Conservation (phyloP, 2,329 filamentous ascomycete species). For the Biscogniauxia sp. region DNA sequence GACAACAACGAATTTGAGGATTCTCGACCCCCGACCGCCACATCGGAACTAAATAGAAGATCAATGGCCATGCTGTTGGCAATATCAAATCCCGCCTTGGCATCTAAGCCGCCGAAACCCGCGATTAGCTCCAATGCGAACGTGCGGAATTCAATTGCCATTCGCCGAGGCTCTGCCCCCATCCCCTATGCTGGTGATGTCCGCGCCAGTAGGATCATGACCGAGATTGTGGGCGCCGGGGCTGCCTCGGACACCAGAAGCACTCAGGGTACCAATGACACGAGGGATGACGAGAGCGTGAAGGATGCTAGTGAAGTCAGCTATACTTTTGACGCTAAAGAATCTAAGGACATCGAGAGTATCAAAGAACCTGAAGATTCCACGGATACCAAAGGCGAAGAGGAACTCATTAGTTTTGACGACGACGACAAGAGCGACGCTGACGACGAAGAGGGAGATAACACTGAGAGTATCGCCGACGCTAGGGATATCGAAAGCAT, state of each 20-base stretch:
- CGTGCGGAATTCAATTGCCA: constrained; percentile 39
- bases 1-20: constrained; percentile 39
- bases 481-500: neutral
- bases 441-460: neutral
- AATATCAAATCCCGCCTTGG: constrained; percentile 36
- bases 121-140: constrained; percentile 7
- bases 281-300: neutral
- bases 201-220: neutral
- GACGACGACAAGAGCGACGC: too few species aligned
- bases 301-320: neutral
- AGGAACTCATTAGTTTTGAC: neutral
- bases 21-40: constrained; percentile 37
- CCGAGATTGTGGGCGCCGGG: neutral
- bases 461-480: neutral
- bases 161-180: constrained; percentile 32
- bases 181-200: neutral
- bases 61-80: constrained; percentile 40
- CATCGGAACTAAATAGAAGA: constrained; percentile 38
- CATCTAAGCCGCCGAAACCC: neutral
- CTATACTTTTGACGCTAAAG: neutral
- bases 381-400: neutral
- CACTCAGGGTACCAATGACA: neutral
- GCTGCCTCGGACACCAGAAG: neutral
- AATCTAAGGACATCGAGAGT: neutral
- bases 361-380: neutral